These are phyloP conservation scores for Phlebopus sp. DNA, from an alignment of 1,284 basidiomycete genomes.

Conservation along the genomic window DNA sequence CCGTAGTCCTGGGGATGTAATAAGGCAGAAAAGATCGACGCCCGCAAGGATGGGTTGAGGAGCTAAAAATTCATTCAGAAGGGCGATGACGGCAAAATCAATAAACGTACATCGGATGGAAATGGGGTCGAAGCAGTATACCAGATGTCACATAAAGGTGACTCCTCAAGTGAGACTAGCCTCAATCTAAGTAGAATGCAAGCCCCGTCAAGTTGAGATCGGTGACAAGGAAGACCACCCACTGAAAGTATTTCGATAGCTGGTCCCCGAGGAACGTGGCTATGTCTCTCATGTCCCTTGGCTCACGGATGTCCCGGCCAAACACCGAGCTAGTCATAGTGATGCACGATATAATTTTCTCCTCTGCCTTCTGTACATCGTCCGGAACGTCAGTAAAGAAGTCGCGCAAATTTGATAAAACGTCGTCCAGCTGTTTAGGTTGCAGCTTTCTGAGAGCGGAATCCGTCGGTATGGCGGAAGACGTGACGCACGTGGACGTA, in stretches of 20 bases:
- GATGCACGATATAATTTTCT: slow-evolving; percentile 37
- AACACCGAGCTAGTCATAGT: slow-evolving; percentile 25
- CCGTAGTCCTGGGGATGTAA: slow-evolving; percentile 54
- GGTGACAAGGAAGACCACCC: slow-evolving; percentile 15
- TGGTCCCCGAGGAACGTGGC: slow-evolving; percentile 40
- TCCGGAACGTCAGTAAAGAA: slow-evolving; percentile 33
- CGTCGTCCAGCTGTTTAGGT: slow-evolving; percentile 33
- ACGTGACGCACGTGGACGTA: slow-evolving; percentile 25
- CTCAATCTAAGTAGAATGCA: slow-evolving; percentile 34
- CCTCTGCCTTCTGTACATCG: slow-evolving; percentile 33
- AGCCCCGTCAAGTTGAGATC: background rate
- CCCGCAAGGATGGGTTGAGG: slow-evolving; percentile 65
- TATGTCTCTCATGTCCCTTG: slow-evolving; percentile 9
- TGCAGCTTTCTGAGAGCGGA: slow-evolving; percentile 45
- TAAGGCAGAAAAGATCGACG: slow-evolving; percentile 57
- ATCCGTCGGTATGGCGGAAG: background rate
- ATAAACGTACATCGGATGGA: slow-evolving; percentile 53
- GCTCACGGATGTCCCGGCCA: slow-evolving; percentile 16
- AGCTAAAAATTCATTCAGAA: slow-evolving; percentile 39
- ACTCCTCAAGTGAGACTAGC: slow-evolving; percentile 46
- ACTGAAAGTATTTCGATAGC: slow-evolving; percentile 53
- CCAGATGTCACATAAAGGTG: slow-evolving; percentile 66
- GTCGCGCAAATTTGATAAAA: slow-evolving; percentile 40
- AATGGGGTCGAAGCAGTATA: slow-evolving; percentile 62
- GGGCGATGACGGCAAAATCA: background rate